Percentiles rank a stretch among this genome's conserved stretches.
Evolutionary conservation across 2,329 filamentous ascomycete species (phyloP).

Genomic region (Aspergillus sp.): DNA sequence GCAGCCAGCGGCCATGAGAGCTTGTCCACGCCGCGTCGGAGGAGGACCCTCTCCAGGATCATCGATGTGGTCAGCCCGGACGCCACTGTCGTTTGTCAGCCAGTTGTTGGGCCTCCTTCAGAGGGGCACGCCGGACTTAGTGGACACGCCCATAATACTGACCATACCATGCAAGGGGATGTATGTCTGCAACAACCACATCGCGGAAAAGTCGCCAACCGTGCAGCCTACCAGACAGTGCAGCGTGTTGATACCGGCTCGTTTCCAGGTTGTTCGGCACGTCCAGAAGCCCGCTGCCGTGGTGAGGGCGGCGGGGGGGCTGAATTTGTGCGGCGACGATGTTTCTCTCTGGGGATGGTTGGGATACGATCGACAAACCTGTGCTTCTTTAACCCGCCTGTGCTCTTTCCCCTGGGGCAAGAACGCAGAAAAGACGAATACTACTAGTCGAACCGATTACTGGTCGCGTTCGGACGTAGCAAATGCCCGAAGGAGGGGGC

Average conservation of each 20-base stretch:
- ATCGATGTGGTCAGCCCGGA: constrained; percentile 45
- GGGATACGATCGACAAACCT: too few relatives aligned
- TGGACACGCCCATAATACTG: constrained; percentile 45
- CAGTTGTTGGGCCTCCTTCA: neutral
- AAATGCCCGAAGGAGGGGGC: too few relatives aligned
- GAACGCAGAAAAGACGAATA: too few relatives aligned
- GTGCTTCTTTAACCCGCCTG: too few relatives aligned
- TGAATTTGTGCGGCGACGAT: too few relatives aligned
- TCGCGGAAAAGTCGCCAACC: constrained; percentile 46
- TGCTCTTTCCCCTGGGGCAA: too few relatives aligned
- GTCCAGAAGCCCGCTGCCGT: too few relatives aligned
- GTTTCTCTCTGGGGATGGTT: too few relatives aligned
- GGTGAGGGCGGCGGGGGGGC: too few relatives aligned
- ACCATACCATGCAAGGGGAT: constrained; percentile 40
- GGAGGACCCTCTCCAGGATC: constrained; percentile 44
- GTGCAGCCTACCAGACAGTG: constrained; percentile 50
- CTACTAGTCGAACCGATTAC: too few relatives aligned
- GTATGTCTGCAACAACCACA: constrained; percentile 47
- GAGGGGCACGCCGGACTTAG: constrained; percentile 20
- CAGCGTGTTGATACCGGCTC: constrained; percentile 47
- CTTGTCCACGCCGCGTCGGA: constrained; percentile 40
- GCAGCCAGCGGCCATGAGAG: constrained; percentile 40
- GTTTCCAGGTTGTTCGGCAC: constrained; percentile 35
- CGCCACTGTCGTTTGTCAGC: constrained; percentile 33
- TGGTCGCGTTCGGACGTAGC: too few relatives aligned